Conservation (phyloP, 2,329 filamentous ascomycete genomes). For the Arthrinium puccinioides region DNA sequence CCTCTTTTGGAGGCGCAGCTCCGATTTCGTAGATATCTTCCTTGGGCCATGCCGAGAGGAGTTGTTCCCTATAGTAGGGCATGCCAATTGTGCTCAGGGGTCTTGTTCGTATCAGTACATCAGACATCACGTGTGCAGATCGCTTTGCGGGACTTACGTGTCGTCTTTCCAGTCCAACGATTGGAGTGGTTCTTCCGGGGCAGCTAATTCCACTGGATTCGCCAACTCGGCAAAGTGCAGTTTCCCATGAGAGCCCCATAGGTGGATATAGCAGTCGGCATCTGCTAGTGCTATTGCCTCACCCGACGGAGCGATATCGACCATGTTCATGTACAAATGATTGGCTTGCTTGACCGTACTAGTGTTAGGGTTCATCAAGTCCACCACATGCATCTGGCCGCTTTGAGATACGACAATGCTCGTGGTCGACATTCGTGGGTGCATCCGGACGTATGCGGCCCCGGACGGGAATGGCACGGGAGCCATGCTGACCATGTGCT, state of each 20-base stretch:
- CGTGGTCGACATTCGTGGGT: conserved; percentile 90
- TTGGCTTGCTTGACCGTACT: conserved; percentile 81
- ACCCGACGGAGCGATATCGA: conserved; percentile 83
- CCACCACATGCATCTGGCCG: conserved; percentile 91
- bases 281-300: conserved; percentile 80
- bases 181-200: conserved; percentile 50
- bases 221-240: conserved; percentile 80
- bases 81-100: conserved; percentile 82
- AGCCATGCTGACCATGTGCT: conserved; percentile 78
- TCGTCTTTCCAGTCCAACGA: conserved; percentile 64
- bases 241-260: conserved; percentile 84
- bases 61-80: conserved; percentile 83
- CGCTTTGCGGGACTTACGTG: too few relatives aligned
- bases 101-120: too few relatives aligned
- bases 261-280: conserved; percentile 67
- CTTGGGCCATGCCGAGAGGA: conserved; percentile 85
- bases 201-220: conserved; percentile 70
- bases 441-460: conserved; percentile 92
- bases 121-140: conserved; percentile 6
- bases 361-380: conserved; percentile 87
- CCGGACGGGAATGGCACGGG: conserved; percentile 90
- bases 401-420: conserved; percentile 88
- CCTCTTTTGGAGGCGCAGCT: conserved; percentile 69
- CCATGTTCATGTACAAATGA: conserved; percentile 66
- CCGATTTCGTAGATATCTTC: conserved; percentile 81